Base-by-base conservation (phyloP, 768 basidiomycete species). In the Brasilioporus rufonigricans region DNA sequence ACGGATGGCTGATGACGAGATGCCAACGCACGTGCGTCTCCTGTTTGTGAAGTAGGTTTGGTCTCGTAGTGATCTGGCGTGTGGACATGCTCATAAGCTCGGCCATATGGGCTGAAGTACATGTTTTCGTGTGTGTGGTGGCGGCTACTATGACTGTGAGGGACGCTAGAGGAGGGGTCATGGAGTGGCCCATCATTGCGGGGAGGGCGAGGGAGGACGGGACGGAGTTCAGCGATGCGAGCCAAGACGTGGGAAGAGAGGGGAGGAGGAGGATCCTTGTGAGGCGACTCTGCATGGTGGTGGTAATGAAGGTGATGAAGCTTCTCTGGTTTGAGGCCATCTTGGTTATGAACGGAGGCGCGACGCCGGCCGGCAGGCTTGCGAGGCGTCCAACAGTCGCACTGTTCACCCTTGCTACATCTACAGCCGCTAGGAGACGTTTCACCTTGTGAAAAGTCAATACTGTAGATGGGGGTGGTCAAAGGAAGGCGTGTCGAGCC, bases 141-240 rank as follows among this genome's bases (percentile, higher is more conserved):
- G 45, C 80, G 79, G 50, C 60, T 58, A 13, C 66, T 48, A 49
- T 79, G 76, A 18, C 70, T 71, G 50, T 79, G 76, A 48, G 75
- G 69, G n/a, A 72, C 46, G 48, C 70, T 73, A 8, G 76, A 71
- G 6, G 82, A 79, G 18, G 82, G 79, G 57, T 78, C 69, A 59
- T 83, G 82, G 18, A 77, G 50, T 43, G 75, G 74, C 4, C 79
- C 76, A 29, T 68, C 67, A 24, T 49, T 63, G 24, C 65, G 63
- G 29, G 75, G 58, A 16, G 85, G 85, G 11, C 84, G 83, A 5
- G 89, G 89, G 33, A 88, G 80, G 19, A 90, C 84, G 3, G 87
- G 85, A 8, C 87, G 83, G 52, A 86, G 73, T 60, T 85, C 83
- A 9, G 84, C 79, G 44, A 85, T 80, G 54, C 85, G 83, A 9